Conservation (phyloP, 1,284 basidiomycete species). For the Heterobasidion annosum region DNA sequence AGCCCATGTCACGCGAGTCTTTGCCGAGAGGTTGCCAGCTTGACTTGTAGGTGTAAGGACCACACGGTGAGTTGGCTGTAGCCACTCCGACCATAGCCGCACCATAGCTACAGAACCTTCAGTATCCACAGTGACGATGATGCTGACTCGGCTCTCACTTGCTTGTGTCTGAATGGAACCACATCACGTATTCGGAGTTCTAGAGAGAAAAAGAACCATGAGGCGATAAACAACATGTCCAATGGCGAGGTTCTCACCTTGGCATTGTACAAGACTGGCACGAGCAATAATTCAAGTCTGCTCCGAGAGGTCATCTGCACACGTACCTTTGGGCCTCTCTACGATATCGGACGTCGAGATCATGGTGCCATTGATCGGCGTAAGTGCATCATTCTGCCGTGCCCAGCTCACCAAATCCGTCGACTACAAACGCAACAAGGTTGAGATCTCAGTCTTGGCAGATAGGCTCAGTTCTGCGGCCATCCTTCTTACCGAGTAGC, state of each 20-base stretch:
- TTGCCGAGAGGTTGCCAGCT: slow-evolving; percentile 52
- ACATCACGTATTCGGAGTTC: slow-evolving; percentile 62
- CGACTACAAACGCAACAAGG: slow-evolving; percentile 24
- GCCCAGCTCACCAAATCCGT: slow-evolving; percentile 46
- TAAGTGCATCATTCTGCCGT: slow-evolving; percentile 49
- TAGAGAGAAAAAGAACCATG: slow-evolving; percentile 14
- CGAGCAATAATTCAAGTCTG: neutral
- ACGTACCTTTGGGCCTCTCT: slow-evolving; percentile 51
- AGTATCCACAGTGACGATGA: neutral
- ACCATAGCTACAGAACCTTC: slow-evolving; percentile 36
- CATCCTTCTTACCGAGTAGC: slow-evolving; percentile 32
- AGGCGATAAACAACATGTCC: neutral
- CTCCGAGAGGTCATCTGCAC: neutral
- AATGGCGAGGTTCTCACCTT: slow-evolving; percentile 21
- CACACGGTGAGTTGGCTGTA: slow-evolving; percentile 47
- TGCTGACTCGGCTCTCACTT: slow-evolving; percentile 27
- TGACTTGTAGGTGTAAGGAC: slow-evolving; percentile 46
- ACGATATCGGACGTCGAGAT: slow-evolving; percentile 54
- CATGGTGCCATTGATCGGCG: slow-evolving; percentile 41
- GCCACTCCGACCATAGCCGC: slow-evolving; percentile 56
- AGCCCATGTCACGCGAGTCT: slow-evolving; percentile 50
- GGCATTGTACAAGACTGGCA: slow-evolving; percentile 43
- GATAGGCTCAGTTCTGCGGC: too few species aligned
- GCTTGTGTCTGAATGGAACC: slow-evolving; percentile 60
- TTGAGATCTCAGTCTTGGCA: neutral